Evolutionary conservation across 108 stramenopile species (phyloP).

Genomic region (Discostella pseudostelligera): DNA sequence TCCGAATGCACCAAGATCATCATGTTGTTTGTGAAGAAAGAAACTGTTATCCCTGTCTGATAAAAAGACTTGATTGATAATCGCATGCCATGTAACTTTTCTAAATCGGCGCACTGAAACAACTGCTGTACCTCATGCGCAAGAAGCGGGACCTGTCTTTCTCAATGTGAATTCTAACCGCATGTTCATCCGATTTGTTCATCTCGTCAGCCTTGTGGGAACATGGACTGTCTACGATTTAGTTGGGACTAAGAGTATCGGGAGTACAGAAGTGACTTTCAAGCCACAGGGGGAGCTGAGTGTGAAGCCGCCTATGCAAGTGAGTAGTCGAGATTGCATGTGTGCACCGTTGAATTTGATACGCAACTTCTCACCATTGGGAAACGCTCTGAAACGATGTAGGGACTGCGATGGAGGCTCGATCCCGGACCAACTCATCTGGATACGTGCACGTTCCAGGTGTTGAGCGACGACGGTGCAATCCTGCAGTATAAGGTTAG

Average conservation of each 20-base stretch:
- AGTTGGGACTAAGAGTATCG: constrained; percentile 77
- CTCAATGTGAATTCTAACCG: neutral
- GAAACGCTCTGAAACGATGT: too few relatives aligned
- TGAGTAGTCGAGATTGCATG: too few relatives aligned
- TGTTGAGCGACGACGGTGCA: constrained; percentile 68
- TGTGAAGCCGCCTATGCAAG: constrained; percentile 60
- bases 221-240: constrained; percentile 80
- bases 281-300: constrained; percentile 60
- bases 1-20: neutral
- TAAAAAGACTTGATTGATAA: constrained; percentile 1
- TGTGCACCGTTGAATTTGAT: too few relatives aligned
- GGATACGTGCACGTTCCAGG: constrained; percentile 89
- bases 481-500: constrained; percentile 67
- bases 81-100: constrained; percentile 14
- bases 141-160: neutral
- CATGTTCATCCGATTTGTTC: neutral
- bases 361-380: too few relatives aligned
- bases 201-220: constrained; percentile 50
- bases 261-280: constrained; percentile 61
- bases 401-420: constrained; percentile 82
- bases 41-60: constrained; percentile 15
- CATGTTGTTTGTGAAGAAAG: constrained; percentile 9
- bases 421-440: constrained; percentile 91
- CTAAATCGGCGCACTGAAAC: constrained; percentile 9
- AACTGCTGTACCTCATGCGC: neutral